These are phyloP conservation scores for Serendipita sp. DNA, from an alignment of 768 basidiomycete genomes.

Conservation along the genomic window DNA sequence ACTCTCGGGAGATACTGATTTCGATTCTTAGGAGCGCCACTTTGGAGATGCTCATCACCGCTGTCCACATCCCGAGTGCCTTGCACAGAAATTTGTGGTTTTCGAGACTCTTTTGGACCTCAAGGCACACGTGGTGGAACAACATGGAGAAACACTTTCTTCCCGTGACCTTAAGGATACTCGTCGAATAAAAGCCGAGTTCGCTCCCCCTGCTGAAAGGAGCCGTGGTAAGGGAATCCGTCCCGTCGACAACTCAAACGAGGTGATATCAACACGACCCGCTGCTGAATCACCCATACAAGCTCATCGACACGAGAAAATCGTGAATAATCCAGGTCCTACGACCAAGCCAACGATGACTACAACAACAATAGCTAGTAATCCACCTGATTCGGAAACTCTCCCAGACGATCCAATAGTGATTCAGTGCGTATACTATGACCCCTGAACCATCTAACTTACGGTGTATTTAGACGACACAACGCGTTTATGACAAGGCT, in stretches of 20 bases:
- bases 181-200: slow-evolving; percentile 43
- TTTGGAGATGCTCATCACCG: slow-evolving; percentile 62
- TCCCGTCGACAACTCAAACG: slow-evolving; percentile 29
- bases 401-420: slow-evolving; percentile 13
- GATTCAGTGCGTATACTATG: no score
- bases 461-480: slow-evolving; percentile 36
- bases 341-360: slow-evolving; percentile 18
- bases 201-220: slow-evolving; percentile 51
- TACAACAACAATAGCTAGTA: slow-evolving; percentile 28
- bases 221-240: slow-evolving; percentile 22
- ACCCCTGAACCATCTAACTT: no score
- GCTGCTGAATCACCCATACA: slow-evolving; percentile 16
- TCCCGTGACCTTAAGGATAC: slow-evolving; percentile 53
- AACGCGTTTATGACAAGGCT: slow-evolving; percentile 48
- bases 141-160: slow-evolving; percentile 60
- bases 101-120: slow-evolving; percentile 78
- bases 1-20: not conserved
- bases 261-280: slow-evolving; percentile 26
- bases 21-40: slow-evolving; percentile 44
- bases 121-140: slow-evolving; percentile 78
- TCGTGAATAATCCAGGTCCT: no score
- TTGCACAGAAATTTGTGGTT: slow-evolving; percentile 84
- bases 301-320: no score
- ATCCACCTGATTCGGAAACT: slow-evolving; percentile 40
- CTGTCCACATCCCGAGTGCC: slow-evolving; percentile 58